A percentile compares a stretch with the other conserved stretches of the same genome.
phyloP scores from a whole-genome alignment of 768 basidiomycete species.

The Boletus insuetus region DNA sequence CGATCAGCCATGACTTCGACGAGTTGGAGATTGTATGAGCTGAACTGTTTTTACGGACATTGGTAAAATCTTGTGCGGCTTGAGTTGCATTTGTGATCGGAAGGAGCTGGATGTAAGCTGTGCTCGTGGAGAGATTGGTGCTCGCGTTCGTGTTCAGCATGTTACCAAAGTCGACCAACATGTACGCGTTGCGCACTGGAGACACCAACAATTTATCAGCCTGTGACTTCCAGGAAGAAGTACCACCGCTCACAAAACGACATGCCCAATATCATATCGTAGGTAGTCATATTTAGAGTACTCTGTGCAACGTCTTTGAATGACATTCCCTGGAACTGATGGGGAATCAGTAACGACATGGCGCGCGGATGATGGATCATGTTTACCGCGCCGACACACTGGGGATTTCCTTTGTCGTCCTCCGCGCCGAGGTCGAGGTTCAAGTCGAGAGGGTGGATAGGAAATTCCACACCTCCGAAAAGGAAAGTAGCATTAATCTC shows the following conservation, averaged over 20 bases:
- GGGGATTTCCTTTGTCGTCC: constrained; percentile 18
- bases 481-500: constrained; percentile 65
- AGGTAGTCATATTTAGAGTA: constrained; percentile 20
- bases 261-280: constrained; percentile 73
- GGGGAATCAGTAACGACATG: not conserved
- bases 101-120: constrained; percentile 63
- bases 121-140: constrained; percentile 28
- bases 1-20: constrained; percentile 11
- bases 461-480: constrained; percentile 54
- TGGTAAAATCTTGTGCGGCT: constrained; percentile 27
- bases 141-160: constrained; percentile 48
- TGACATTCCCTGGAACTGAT: constrained; percentile 68
- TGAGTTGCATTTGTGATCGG: constrained; percentile 49
- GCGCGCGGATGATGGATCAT: not conserved
- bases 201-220: not conserved
- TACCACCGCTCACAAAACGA: constrained; percentile 51
- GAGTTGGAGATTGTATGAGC: constrained; percentile 17
- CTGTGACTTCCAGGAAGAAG: not conserved
- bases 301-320: constrained; percentile 39
- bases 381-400: constrained; percentile 47
- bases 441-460: constrained; percentile 67
- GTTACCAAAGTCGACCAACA: constrained; percentile 63
- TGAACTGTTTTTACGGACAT: not conserved
- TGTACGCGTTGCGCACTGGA: constrained; percentile 64
- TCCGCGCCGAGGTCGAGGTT: constrained; percentile 26